Percentiles rank a stretch among this genome's conserved stretches.
Conservation (phyloP, 495 filamentous ascomycete genomes). For the Xylaria acuta region DNA sequence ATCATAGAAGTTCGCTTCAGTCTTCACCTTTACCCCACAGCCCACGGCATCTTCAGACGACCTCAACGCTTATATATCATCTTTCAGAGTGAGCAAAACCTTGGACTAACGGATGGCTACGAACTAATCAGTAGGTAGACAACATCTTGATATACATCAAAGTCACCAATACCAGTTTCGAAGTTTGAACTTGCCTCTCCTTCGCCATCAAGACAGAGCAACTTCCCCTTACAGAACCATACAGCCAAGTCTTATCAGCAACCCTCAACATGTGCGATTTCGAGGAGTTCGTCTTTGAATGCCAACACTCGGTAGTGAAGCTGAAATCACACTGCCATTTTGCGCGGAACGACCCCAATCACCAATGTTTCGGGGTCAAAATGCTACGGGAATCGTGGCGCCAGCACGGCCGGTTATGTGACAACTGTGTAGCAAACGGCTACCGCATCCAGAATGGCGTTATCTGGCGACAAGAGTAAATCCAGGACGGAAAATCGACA, state of each 20-base stretch:
- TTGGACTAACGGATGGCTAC: too few relatives aligned
- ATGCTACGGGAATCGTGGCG: conserved; percentile 62
- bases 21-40: background rate
- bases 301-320: conserved; percentile 59
- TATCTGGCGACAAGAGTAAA: background rate
- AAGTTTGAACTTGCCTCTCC: background rate
- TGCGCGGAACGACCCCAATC: conserved; percentile 68
- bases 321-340: conserved; percentile 72
- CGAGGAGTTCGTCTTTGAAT: conserved; percentile 67
- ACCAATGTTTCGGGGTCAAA: conserved; percentile 67
- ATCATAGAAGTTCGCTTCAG: background rate
- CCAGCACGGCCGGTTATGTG: conserved; percentile 54
- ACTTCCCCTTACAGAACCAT: background rate
- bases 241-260: background rate
- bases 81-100: background rate
- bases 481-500: background rate
- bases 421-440: conserved; percentile 42
- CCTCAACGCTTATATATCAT: background rate
- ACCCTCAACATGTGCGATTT: conserved; percentile 65
- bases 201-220: background rate
- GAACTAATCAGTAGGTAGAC: background rate
- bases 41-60: background rate
- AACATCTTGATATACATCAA: background rate
- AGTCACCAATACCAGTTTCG: background rate
- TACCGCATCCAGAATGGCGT: conserved; percentile 10